A percentile compares a stretch with the other conserved stretches of the same genome.
phyloP scores from a whole-genome alignment of 2,329 filamentous ascomycete species.

The Penicillium verrucosum region DNA sequence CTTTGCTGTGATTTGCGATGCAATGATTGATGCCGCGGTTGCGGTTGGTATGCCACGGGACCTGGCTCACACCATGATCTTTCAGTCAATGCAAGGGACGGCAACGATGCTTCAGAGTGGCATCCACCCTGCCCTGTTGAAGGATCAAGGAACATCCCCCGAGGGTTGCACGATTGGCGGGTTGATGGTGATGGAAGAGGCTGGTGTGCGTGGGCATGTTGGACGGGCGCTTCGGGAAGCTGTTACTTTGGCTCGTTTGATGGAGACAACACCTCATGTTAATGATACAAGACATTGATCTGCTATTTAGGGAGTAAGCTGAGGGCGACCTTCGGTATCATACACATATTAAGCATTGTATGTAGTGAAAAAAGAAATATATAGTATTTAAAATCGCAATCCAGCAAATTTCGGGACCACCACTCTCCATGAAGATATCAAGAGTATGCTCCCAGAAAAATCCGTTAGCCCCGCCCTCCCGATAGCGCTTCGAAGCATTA shows the following conservation, averaged over 20 bases:
- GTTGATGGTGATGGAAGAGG: constrained; percentile 59
- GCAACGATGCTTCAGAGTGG: constrained; percentile 56
- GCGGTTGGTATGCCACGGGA: constrained; percentile 60
- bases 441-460: neutral
- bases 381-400: neutral
- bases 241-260: constrained; percentile 55
- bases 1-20: constrained; percentile 58
- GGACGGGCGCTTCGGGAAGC: constrained; percentile 58
- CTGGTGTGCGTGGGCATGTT: constrained; percentile 52
- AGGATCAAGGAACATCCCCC: constrained; percentile 60
- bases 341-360: neutral
- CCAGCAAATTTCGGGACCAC: neutral
- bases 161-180: constrained; percentile 64
- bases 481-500: constrained; percentile 12
- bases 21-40: constrained; percentile 59
- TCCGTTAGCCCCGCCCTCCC: constrained; percentile 9
- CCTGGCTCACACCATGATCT: constrained; percentile 60
- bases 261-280: constrained; percentile 39
- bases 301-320: neutral
- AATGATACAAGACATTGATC: constrained; percentile 24
- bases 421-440: neutral
- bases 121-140: constrained; percentile 58
- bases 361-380: neutral
- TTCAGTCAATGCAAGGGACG: constrained; percentile 60
- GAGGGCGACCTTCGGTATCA: neutral